These are phyloP conservation scores for Salvia rosmarinus DNA, from an alignment of 257 asterid species.

Conservation along the genomic window DNA sequence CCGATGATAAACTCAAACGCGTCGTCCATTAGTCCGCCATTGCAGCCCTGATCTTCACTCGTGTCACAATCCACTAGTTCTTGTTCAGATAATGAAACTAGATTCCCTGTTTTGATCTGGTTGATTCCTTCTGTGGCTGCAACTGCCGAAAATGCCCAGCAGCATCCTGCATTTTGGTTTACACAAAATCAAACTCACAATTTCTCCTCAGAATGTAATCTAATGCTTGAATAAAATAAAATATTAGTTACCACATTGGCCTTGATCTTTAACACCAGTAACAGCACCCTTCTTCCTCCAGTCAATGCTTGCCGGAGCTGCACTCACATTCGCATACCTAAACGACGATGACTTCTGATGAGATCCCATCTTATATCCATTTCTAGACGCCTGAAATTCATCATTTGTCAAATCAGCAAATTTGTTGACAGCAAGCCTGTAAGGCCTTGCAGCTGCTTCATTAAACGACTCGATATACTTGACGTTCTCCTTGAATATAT, in stretches of 20 bases:
- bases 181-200: neutral
- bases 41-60: slow-evolving; percentile 36
- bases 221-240: slow-evolving; percentile 24
- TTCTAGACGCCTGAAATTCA: slow-evolving; percentile 37
- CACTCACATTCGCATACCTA: slow-evolving; percentile 35
- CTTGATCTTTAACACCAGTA: slow-evolving; percentile 43
- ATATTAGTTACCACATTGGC: slow-evolving; percentile 37
- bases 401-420: slow-evolving; percentile 50
- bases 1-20: slow-evolving; percentile 39
- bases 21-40: slow-evolving; percentile 40
- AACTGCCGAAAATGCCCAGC: slow-evolving; percentile 49
- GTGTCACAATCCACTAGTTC: slow-evolving; percentile 44
- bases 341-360: slow-evolving; percentile 7
- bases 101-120: slow-evolving; percentile 33
- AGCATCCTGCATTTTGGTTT: slow-evolving; percentile 34
- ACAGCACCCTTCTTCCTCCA: slow-evolving; percentile 45
- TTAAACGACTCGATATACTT: slow-evolving; percentile 41
- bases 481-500: slow-evolving; percentile 39
- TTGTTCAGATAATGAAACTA: slow-evolving; percentile 42
- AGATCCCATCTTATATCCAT: slow-evolving; percentile 34
- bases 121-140: slow-evolving; percentile 47
- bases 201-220: neutral
- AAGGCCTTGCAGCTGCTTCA: slow-evolving; percentile 30
- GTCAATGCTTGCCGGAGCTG: slow-evolving; percentile 38
- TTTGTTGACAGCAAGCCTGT: slow-evolving; percentile 42